phyloP scores from a whole-genome alignment of 1,284 basidiomycete species.

The Rugosomyces carneus region DNA sequence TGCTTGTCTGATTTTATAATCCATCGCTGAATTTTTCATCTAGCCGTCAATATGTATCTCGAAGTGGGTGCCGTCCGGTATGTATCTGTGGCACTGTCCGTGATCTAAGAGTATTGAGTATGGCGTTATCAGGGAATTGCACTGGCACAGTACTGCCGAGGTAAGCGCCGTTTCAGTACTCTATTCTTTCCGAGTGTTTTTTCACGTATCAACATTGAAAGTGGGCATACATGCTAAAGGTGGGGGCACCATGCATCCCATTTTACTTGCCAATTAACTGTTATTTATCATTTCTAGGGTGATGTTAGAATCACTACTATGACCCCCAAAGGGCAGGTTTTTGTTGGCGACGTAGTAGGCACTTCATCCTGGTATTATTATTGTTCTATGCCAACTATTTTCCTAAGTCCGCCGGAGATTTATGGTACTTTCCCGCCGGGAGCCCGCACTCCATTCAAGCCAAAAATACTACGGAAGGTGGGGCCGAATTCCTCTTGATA shows the following conservation, averaged over 20 bases:
- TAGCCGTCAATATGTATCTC: constrained; percentile 54
- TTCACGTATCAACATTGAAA: constrained; percentile 12
- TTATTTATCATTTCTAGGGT: constrained; percentile 25
- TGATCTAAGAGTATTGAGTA: not conserved
- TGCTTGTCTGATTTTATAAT: not conserved
- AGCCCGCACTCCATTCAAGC: constrained; percentile 50
- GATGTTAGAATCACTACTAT: constrained; percentile 41
- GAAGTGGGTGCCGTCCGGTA: constrained; percentile 46
- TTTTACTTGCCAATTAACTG: not conserved
- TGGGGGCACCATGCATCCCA: constrained; percentile 4
- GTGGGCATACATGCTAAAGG: constrained; percentile 47
- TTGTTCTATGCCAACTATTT: not conserved
- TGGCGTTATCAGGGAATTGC: constrained; percentile 39
- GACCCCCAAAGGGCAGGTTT: constrained; percentile 41
- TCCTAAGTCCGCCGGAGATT: constrained; percentile 33
- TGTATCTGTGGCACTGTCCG: constrained; percentile 9
- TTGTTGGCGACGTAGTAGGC: constrained; percentile 40
- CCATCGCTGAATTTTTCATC: not conserved
- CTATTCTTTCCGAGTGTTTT: not conserved
- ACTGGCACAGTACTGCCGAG: constrained; percentile 54
- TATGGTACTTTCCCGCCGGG: constrained; percentile 59
- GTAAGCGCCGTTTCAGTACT: constrained; percentile 16
- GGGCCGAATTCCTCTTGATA: constrained; percentile 55
- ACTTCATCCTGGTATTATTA: not conserved
- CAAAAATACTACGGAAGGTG: constrained; percentile 36